Base-by-base conservation (phyloP, 176 grass and related monocot species). In the Pontederia crassipes region DNA sequence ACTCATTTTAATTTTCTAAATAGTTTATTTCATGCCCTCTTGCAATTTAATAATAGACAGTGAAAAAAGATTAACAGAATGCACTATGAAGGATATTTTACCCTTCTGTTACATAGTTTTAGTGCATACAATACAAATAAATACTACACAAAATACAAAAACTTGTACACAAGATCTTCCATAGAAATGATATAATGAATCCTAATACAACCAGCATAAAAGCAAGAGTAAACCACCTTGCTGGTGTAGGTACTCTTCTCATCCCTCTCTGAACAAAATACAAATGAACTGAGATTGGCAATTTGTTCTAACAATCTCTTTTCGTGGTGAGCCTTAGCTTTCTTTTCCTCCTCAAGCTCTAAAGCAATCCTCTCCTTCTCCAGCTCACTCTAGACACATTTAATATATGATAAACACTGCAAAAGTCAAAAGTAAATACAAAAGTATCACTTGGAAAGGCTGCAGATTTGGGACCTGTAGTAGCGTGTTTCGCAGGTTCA, bases 301-400 rank as follows among this genome's bases (percentile, higher is more conserved):
- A 95, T 95, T 77, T 95, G 91, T 59, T 86, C 83, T 68, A 82
- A 59, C 68, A 95, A 84, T 62, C 86, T 77, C 53, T 69, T 85
- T 32, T 95, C 90, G n/a, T 83, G 78, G 28, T 90, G 80, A 65
- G 85, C 91, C 81, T 90, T 96, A 55, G 83, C 83, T 82, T 81
- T 90, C 70, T 86, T 96, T 77, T 90, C 91, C 74, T 90, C 91
- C 61, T 96, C 86, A 80, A 96, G 66, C 73, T 90, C 91, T 64
- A 96, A 81, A 53, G 78, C 61, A 61, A 96, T 96, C 72, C 86
- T 90, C 71, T 96, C 91, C 58, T 96, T 96, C 72, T 96, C 91
- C 16, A 90, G 61, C 82, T 96, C 91, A 75, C 86, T 96, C 91
- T 96, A 74, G 32, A 66, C 73, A 72, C 58, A 65, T 48, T 49